Percentiles rank a stretch among this genome's conserved stretches.
phyloP scores from a whole-genome alignment of 805 yeast species.

The Zygosaccharomyces gambellarensis region DNA sequence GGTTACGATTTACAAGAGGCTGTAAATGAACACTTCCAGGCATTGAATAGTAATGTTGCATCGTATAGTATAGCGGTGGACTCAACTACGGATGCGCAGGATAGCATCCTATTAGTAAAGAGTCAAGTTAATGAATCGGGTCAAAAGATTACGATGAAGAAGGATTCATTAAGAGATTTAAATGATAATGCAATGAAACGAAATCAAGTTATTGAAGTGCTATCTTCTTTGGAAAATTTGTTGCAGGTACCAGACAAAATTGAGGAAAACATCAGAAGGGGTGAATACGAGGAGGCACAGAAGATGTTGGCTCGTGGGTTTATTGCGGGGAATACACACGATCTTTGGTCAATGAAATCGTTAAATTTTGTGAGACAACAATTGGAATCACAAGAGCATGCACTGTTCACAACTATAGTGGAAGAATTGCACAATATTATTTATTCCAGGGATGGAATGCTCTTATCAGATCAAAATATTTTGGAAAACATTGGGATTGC shows the following conservation, averaged over 20 bases:
- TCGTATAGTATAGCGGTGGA: slow-evolving; percentile 69
- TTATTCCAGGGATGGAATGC: slow-evolving; percentile 45
- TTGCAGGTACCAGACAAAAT: slow-evolving; percentile 55
- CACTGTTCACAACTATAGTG: slow-evolving; percentile 63
- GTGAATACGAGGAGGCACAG: slow-evolving; percentile 63
- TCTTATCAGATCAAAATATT: slow-evolving; percentile 20
- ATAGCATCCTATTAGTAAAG: slow-evolving; percentile 46
- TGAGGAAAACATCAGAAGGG: slow-evolving; percentile 65
- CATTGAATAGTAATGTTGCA: slow-evolving; percentile 81
- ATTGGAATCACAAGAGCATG: slow-evolving; percentile 52
- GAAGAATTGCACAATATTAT: slow-evolving; percentile 70
- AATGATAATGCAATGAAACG: slow-evolving; percentile 58
- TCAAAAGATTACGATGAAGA: slow-evolving; percentile 47
- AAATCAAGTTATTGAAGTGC: slow-evolving; percentile 62
- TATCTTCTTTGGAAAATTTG: slow-evolving; percentile 62
- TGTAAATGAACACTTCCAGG: slow-evolving; percentile 76
- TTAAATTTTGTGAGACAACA: slow-evolving; percentile 47
- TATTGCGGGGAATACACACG: slow-evolving; percentile 44
- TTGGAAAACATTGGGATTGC: slow-evolving; percentile 19
- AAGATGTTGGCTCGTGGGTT: slow-evolving; percentile 45
- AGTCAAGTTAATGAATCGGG: slow-evolving; percentile 46
- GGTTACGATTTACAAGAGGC: slow-evolving; percentile 56
- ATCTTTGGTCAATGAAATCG: slow-evolving; percentile 55
- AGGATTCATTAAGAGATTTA: slow-evolving; percentile 57
- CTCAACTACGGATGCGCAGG: slow-evolving; percentile 61